Base-by-base conservation (phyloP, 2,329 filamentous ascomycete species). In the Pleurostoma richardsiae region DNA sequence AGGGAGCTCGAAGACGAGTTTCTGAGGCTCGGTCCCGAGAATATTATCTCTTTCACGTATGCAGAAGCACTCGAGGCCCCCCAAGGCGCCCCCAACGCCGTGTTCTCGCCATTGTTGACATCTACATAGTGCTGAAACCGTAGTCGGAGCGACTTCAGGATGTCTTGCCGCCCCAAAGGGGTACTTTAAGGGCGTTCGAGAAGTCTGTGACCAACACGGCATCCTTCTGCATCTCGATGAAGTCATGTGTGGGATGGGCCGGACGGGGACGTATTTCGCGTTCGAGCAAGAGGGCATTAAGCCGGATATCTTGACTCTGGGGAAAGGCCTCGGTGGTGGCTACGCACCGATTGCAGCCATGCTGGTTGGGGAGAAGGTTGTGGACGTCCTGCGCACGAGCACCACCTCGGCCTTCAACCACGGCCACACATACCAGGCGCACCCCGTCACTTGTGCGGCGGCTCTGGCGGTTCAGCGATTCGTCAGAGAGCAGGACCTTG, bases 291-390 rank as follows among this genome's bases (percentile, higher is more conserved):
- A 36, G n/a, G 33, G n/a, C 8, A 36, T 36, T 36, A 8, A n/a
- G 8, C 81, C 81, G 0, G 80, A 84, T 54, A 69, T 85, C 6
- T 71, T 79, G 56, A 76, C 77, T 3, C 66, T 83, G 33, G 80
- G 77, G 3, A 84, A 84, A 57, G 78, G 76, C 0, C 67, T 84
- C 1, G 79, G 73, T 3, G 79, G 71, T 29, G 81, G 81, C 3
- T 81, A 76, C 53, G 68, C 69, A 43, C 69, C 77, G 1, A 66
- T 84, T n/a, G 74, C 79, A 2, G 80, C 69, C 2, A 67, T 83
- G 41, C 61, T 84, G 7, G 67, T 79, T n/a, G 70, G 68, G 11
- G 54, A 69, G 2, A 68, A 72, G 50, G 70, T 83, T 6, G 68
- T 76, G 28, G 67, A 77, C 26, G 64, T 67, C 2, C 61, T 83